Percentiles rank a stretch among this genome's conserved stretches.
These are phyloP conservation scores for Fraxinus sp. DNA, from an alignment of 305 asterid species.

Conservation along the genomic window DNA sequence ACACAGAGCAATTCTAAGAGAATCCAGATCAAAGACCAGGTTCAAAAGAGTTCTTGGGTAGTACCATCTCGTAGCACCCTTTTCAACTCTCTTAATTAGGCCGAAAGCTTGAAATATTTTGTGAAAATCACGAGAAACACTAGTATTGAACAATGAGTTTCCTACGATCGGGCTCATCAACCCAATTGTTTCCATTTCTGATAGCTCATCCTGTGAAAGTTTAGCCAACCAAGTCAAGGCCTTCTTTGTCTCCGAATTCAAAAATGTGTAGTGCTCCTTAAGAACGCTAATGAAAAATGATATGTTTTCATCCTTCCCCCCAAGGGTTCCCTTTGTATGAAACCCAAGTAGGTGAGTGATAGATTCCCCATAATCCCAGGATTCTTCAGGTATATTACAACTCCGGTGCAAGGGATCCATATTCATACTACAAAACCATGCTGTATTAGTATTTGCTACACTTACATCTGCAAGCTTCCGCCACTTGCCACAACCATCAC, in stretches of 20 bases:
- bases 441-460: slow-evolving; percentile 48
- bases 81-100: slow-evolving; percentile 63
- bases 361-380: slow-evolving; percentile 63
- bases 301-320: slow-evolving; percentile 68
- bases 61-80: slow-evolving; percentile 68
- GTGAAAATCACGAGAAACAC: slow-evolving; percentile 62
- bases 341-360: slow-evolving; percentile 80
- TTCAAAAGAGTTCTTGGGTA: slow-evolving; percentile 72
- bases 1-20: slow-evolving; percentile 83
- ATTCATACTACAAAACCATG: slow-evolving; percentile 98
- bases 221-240: slow-evolving; percentile 89
- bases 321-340: slow-evolving; percentile 62
- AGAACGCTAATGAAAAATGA: slow-evolving; percentile 76
- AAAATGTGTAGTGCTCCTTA: slow-evolving; percentile 54
- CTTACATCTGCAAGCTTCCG: slow-evolving; percentile 61
- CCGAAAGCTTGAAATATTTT: slow-evolving; percentile 86
- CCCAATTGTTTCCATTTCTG: slow-evolving; percentile 86
- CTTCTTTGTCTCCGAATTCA: slow-evolving; percentile 66
- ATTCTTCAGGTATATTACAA: slow-evolving; percentile 79
- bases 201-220: slow-evolving; percentile 69
- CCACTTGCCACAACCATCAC: slow-evolving; percentile 98
- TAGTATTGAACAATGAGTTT: slow-evolving; percentile 51
- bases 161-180: slow-evolving; percentile 70
- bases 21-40: slow-evolving; percentile 79
- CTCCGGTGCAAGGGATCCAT: slow-evolving; percentile 61